A percentile compares a stretch with the other conserved stretches of the same genome.
phyloP scores from a whole-genome alignment of 768 basidiomycete species.

The Lentinula sp. region DNA sequence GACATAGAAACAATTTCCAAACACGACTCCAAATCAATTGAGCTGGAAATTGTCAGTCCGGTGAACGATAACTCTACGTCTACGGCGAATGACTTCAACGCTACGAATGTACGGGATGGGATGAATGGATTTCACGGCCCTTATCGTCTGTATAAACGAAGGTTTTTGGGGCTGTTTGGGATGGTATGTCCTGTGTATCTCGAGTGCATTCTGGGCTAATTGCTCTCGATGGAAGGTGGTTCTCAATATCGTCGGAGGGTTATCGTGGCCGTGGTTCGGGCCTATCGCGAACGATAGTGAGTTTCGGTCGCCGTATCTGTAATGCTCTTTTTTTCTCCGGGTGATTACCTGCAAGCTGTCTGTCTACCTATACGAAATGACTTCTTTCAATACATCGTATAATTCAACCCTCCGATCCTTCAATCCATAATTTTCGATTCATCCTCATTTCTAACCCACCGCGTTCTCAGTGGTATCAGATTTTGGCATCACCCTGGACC shows the following conservation, averaged over 20 bases:
- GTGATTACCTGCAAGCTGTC: too few species aligned
- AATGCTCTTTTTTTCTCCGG: too few species aligned
- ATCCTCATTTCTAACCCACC: too few species aligned
- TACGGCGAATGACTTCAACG: too few species aligned
- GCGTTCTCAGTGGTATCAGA: slow-evolving; percentile 45
- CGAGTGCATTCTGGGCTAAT: too few species aligned
- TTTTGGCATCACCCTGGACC: slow-evolving; percentile 61
- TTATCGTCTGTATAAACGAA: slow-evolving; percentile 65
- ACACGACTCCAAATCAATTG: neutral
- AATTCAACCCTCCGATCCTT: too few species aligned
- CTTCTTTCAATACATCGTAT: too few species aligned
- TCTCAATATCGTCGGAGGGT: slow-evolving; percentile 55
- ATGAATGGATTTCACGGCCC: neutral
- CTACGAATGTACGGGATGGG: too few species aligned
- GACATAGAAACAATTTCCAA: neutral
- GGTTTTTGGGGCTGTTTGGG: slow-evolving; percentile 61
- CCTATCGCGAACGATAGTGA: slow-evolving; percentile 69
- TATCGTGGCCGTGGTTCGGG: slow-evolving; percentile 81
- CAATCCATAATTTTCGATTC: too few species aligned
- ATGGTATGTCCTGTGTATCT: slow-evolving; percentile 31
- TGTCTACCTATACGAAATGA: too few species aligned
- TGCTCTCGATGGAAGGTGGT: slow-evolving; percentile 36
- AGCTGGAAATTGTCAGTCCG: neutral
- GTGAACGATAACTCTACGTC: too few species aligned
- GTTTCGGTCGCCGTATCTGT: slow-evolving; percentile 3